Evolutionary conservation across 2,329 filamentous ascomycete genomes (phyloP), one percentile per base, ranked within the genome.

Genomic region (Botrytis deweyae): DNA sequence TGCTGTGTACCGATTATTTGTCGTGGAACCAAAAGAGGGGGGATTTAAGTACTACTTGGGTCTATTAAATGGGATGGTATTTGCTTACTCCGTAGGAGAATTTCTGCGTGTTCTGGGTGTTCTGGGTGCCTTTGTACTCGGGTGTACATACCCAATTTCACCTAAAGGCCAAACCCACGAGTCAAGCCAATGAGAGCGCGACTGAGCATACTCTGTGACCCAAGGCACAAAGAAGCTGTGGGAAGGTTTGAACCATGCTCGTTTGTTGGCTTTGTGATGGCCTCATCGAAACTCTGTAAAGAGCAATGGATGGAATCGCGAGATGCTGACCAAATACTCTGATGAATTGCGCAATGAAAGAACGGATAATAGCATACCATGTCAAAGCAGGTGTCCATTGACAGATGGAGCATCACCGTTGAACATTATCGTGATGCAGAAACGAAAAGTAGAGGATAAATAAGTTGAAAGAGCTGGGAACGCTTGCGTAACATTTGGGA

Each of bases 351-450:
- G 20, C 20, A 67, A 22, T 16, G 29, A 25, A 55, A 38, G 25
- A 36, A 68, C 70, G 70, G 70, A 65, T 72, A 68, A 38, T 18
- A 61, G 49, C 70, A 72, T 68, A 9, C 25, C 42, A 68, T 68
- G 52, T 68, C 49, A 68, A 59, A 40, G 70, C 65, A 67, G 70
- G 42, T 68, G 61, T 46, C 62, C 70, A 68, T 68, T 67, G 70
- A 68, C 42, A 68, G 42, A 46, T 42, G 65, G 38, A 70, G 36
- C 67, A 55, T 40, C 62, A 49, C 59, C 73, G 73, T 61, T 70
- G 44, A 68, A 38, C 40, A 69, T 74, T 75, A 72, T 75, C 73
- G 73, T 73, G 70, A 66, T 73, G 73, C 73, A 71, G 74, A 61
- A 42, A 61, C 70, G 63, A 72, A 59, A 72, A 68, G 42, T 46